Percentiles rank a stretch among this genome's conserved stretches.
phyloP scores from a whole-genome alignment of 208 protist species.

The Wallacemonas sp. region DNA sequence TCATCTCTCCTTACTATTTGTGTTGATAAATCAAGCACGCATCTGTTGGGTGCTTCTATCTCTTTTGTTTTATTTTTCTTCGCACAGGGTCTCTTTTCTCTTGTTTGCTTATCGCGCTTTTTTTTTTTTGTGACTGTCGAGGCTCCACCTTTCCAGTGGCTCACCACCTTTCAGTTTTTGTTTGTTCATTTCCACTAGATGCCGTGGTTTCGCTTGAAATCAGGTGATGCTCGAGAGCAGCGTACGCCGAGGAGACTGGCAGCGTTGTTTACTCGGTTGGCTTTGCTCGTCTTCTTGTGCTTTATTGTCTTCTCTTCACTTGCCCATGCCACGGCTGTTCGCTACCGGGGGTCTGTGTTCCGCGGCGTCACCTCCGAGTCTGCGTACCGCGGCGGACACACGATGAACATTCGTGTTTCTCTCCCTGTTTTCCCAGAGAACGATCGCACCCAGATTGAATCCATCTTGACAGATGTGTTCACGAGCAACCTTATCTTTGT shows the following conservation, averaged over 20 bases:
- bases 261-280: too few species aligned
- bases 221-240: too few species aligned
- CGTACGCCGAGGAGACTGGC: too few species aligned
- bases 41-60: not conserved
- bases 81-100: not conserved
- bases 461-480: conserved; percentile 39
- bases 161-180: too few species aligned
- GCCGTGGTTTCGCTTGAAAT: too few species aligned
- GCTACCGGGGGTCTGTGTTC: conserved; percentile 69
- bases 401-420: conserved; percentile 51
- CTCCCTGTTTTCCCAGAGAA: conserved; percentile 61
- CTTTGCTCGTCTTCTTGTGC: conserved; percentile 6
- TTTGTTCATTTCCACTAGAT: too few species aligned
- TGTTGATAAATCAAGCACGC: too few species aligned
- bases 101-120: conserved; percentile 2
- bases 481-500: conserved; percentile 41
- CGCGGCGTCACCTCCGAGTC: conserved; percentile 43
- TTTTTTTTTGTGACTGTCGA: not conserved
- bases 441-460: conserved; percentile 18
- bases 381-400: conserved; percentile 43
- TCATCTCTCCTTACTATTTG: too few species aligned
- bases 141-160: too few species aligned
- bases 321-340: conserved; percentile 34
- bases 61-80: not conserved
- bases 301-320: conserved; percentile 6